Base-by-base conservation (phyloP, 306 rosid genomes). In the Quercus glauca region DNA sequence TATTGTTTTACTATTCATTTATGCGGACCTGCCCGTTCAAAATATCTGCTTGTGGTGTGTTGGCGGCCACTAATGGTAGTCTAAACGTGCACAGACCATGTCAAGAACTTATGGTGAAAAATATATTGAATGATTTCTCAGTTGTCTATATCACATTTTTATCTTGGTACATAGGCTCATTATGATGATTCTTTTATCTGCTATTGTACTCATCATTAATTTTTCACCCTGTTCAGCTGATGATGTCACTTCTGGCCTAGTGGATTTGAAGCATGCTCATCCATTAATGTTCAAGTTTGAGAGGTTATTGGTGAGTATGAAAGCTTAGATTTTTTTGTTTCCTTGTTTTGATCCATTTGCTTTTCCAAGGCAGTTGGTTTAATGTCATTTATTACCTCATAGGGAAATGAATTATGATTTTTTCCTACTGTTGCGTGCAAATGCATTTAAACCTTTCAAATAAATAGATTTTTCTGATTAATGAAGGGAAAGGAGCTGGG, bases 271-370 rank as follows among this genome's bases (percentile, higher is more conserved):
- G 84, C 90, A 81, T 84, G 78, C 88, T 80, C 91, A 78, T 87
- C 86, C 89, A 69, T 84, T 79, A 45, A 82, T 85, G 81, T 71
- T 88, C 65, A 89, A 86, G 84, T 90, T 94, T 84, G 81, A 91
- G 83, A 92, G 97, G 82, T 90, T 94, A 86, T 79, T 92, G 96
- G 98, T 94, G 92, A 82, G 97, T 51, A 72, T 33, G 31, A 73
- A 51, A 68, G 74, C 72, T 71, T 18, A 81, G 23, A 37, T 59
- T 82, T 57, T 37, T 82, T 82, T 73, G 59, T 45, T 63, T 53
- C 9, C 14, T 71, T 81, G 31, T 74, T 84, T 68, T 64, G 31
- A 61, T 51, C 71, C 20, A 17, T 53, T 75, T 20, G 18, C 28
- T 77, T 71, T 65, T 76, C 61, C 79, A 35, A 59, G 71, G 82